A percentile compares a stretch with the other conserved stretches of the same genome.
These are phyloP conservation scores for Bacidia rubella DNA, from an alignment of 495 filamentous ascomycete species.

Conservation along the genomic window DNA sequence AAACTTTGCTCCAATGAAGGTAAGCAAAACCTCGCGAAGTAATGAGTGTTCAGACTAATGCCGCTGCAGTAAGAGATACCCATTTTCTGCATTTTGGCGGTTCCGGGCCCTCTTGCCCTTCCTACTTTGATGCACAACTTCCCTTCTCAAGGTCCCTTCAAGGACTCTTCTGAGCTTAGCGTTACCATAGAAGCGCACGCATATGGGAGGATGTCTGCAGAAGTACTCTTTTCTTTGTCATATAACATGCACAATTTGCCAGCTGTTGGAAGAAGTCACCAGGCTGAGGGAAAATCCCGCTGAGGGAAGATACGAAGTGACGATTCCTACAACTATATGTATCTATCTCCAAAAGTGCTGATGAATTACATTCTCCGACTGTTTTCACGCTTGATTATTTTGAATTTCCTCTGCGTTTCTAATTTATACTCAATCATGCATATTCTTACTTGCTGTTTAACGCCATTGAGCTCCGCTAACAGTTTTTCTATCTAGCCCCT, in stretches of 20 bases:
- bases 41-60: neutral
- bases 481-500: slow-evolving; percentile 24
- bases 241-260: slow-evolving; percentile 11
- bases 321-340: slow-evolving; percentile 11
- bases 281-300: neutral
- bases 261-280: slow-evolving; percentile 2
- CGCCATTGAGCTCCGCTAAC: neutral
- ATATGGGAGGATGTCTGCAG: slow-evolving; percentile 15
- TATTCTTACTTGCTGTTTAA: no score
- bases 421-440: no score
- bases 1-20: slow-evolving; percentile 66
- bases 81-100: slow-evolving; percentile 13
- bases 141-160: slow-evolving; percentile 19
- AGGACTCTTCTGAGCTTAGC: slow-evolving; percentile 29
- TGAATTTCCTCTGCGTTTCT: neutral
- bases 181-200: slow-evolving; percentile 13
- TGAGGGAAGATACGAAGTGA: slow-evolving; percentile 12
- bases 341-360: slow-evolving; percentile 16
- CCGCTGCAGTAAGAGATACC: slow-evolving; percentile 2
- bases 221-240: slow-evolving; percentile 12
- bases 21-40: slow-evolving; percentile 26
- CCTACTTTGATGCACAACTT: slow-evolving; percentile 14
- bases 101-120: slow-evolving; percentile 9
- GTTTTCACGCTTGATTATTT: neutral
- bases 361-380: slow-evolving; percentile 1